A percentile compares a stretch with the other conserved stretches of the same genome.
These are phyloP conservation scores for Coemansia sp. DNA, from an alignment of 192 early-diverging fungal species.

Conservation along the genomic window DNA sequence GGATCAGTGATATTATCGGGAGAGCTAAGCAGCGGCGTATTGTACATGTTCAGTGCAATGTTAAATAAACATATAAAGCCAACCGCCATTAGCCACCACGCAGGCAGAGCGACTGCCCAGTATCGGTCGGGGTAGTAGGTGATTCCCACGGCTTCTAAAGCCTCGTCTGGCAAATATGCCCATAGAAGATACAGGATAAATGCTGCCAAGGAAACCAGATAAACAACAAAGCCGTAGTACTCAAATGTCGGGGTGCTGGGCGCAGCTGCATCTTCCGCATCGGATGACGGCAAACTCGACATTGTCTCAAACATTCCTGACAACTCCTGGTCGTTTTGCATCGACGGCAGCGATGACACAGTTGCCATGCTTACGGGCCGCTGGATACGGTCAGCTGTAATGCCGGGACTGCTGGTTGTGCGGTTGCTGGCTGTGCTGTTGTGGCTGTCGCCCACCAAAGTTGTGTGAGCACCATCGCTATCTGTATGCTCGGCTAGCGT, in stretches of 20 bases:
- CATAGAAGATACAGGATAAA: constrained; percentile 77
- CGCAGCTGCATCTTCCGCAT: constrained; percentile 14
- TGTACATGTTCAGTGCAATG: constrained; percentile 73
- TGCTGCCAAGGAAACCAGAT: constrained; percentile 71
- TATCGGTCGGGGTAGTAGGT: constrained; percentile 85
- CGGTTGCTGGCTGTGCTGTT: not conserved
- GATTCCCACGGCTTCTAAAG: constrained; percentile 66
- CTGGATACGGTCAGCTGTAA: not conserved
- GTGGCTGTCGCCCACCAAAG: not conserved
- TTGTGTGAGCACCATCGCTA: not conserved
- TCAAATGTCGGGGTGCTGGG: constrained; percentile 75
- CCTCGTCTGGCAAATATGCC: constrained; percentile 80
- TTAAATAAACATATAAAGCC: constrained; percentile 73
- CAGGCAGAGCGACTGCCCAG: constrained; percentile 80
- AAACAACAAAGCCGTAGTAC: constrained; percentile 87
- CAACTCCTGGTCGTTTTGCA: constrained; percentile 24
- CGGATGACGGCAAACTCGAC: constrained; percentile 27
- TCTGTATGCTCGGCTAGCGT: not conserved
- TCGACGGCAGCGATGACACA: constrained; percentile 17
- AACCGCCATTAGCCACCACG: constrained; percentile 71
- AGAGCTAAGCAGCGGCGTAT: constrained; percentile 73
- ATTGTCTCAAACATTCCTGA: constrained; percentile 18
- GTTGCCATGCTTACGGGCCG: constrained; percentile 11
- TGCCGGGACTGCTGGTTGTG: not conserved
- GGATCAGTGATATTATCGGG: constrained; percentile 72